These are phyloP conservation scores for Straminergon stramineum DNA, from an alignment of 225 moss, liverwort and hornwort genomes.

Conservation along the genomic window DNA sequence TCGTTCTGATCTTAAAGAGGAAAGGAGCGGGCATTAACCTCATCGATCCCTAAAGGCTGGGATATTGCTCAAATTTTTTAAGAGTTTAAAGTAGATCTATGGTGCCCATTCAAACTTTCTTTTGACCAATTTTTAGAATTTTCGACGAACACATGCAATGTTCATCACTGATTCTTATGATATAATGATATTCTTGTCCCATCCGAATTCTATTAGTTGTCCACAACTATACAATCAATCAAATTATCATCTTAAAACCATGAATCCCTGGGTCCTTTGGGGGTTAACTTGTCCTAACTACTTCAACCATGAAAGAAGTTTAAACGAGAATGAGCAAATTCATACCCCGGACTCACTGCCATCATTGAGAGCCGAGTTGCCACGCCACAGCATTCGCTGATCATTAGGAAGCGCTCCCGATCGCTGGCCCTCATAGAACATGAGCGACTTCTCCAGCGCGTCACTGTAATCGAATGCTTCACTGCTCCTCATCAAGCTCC, in stretches of 20 bases:
- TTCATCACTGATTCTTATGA: neutral
- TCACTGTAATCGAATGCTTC: slow-evolving; percentile 20
- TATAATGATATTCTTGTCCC: too few species aligned
- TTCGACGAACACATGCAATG: neutral
- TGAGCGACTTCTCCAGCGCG: slow-evolving; percentile 21
- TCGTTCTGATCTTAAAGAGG: neutral
- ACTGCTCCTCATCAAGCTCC: neutral
- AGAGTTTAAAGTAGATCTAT: neutral
- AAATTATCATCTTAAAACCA: neutral
- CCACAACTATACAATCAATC: neutral
- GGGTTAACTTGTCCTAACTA: neutral
- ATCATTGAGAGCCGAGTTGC: slow-evolving; percentile 27
- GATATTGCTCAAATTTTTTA: neutral
- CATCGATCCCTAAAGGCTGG: neutral
- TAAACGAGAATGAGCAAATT: neutral
- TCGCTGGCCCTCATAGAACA: slow-evolving; percentile 44
- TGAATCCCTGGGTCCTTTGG: neutral
- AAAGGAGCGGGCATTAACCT: neutral
- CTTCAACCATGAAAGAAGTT: neutral
- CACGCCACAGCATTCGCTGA: slow-evolving; percentile 40
- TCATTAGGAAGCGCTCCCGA: slow-evolving; percentile 27
- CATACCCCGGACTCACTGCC: slow-evolving; percentile 14
- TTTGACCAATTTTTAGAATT: too few species aligned
- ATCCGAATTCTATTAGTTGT: neutral
- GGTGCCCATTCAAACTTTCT: neutral